Evolutionary conservation across 2,329 filamentous ascomycete species (phyloP).

Genomic region (Cercospora sp.): DNA sequence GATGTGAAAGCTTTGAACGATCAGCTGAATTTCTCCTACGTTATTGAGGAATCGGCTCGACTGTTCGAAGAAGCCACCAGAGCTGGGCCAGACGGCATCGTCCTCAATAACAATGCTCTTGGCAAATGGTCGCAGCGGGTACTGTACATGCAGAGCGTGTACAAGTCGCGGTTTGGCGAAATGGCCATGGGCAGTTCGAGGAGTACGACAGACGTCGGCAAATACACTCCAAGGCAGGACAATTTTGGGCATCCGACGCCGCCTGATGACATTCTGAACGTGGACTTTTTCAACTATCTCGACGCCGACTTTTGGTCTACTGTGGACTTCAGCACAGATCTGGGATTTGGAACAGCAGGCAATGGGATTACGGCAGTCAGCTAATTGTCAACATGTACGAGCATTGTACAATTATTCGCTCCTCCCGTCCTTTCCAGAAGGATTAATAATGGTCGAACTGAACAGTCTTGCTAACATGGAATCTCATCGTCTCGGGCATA

Average conservation of each 20-base stretch:
- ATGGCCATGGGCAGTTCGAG: neutral
- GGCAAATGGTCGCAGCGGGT: constrained; percentile 34
- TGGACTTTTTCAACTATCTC: constrained; percentile 35
- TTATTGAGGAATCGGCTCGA: constrained; percentile 29
- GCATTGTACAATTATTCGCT: neutral
- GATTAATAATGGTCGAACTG: neutral
- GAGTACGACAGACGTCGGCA: constrained; percentile 3
- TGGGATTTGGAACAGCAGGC: neutral
- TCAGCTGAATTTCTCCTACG: constrained; percentile 26
- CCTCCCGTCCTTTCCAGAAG: neutral
- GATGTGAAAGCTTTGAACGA: constrained; percentile 28
- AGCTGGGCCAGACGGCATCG: constrained; percentile 30
- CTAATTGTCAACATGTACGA: neutral
- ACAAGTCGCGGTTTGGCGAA: constrained; percentile 29
- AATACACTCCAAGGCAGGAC: constrained; percentile 14
- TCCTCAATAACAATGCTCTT: constrained; percentile 36
- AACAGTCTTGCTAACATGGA: neutral
- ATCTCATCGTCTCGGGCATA: neutral
- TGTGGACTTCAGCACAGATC: constrained; percentile 5
- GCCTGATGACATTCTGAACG: constrained; percentile 30
- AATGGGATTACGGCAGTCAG: neutral
- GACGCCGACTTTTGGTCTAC: constrained; percentile 33
- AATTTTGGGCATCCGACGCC: constrained; percentile 26
- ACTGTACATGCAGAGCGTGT: constrained; percentile 34
- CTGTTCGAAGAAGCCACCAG: constrained; percentile 28